Evolutionary conservation across 139 green algal genomes (phyloP).

Genomic region (Medakamo hakoo): DNA sequence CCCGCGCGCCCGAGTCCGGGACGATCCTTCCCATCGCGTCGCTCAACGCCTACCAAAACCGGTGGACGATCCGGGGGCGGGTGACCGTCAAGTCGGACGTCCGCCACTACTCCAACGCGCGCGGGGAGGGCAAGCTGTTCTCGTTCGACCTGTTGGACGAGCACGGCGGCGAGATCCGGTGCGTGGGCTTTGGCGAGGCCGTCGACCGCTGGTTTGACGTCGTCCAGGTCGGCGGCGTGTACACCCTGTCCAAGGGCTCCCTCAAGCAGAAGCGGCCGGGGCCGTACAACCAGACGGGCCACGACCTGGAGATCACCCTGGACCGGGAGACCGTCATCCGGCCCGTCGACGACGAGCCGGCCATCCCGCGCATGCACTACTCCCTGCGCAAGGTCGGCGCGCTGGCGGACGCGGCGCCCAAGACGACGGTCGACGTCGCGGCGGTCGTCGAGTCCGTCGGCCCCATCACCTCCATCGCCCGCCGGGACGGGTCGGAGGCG

Average conservation of each 20-base stretch:
- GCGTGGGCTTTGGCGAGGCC: slow-evolving; percentile 7
- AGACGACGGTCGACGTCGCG: slow-evolving; percentile 66
- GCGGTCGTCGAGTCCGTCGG: slow-evolving; percentile 65
- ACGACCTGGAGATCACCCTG: slow-evolving; percentile 85
- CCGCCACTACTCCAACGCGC: slow-evolving; percentile 48
- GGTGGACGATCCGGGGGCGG: slow-evolving; percentile 88
- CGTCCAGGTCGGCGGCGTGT: slow-evolving; percentile 50
- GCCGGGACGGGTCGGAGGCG: slow-evolving; percentile 63
- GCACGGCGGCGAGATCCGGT: slow-evolving; percentile 35
- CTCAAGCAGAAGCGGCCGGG: slow-evolving; percentile 35
- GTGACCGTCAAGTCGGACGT: slow-evolving; percentile 60
- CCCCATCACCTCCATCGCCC: slow-evolving; percentile 40
- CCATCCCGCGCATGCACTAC: slow-evolving; percentile 52
- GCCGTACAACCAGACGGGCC: slow-evolving; percentile 57
- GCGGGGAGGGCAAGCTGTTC: slow-evolving; percentile 81
- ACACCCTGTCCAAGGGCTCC: slow-evolving; percentile 64
- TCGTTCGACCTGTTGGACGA: slow-evolving; percentile 59
- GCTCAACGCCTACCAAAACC: slow-evolving; percentile 83
- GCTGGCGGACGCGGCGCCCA: slow-evolving; percentile 45
- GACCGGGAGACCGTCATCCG: slow-evolving; percentile 40
- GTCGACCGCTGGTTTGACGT: slow-evolving; percentile 16
- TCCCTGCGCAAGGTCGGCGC: slow-evolving; percentile 52
- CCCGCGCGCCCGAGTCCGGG: slow-evolving; percentile 31
- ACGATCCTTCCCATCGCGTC: slow-evolving; percentile 66
- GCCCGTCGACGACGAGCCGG: slow-evolving; percentile 27